A percentile compares a stretch with the other conserved stretches of the same genome.
Evolutionary conservation across 1,139 yeast species (phyloP).

Genomic region (Chernovozyma sophiae-reginae): DNA sequence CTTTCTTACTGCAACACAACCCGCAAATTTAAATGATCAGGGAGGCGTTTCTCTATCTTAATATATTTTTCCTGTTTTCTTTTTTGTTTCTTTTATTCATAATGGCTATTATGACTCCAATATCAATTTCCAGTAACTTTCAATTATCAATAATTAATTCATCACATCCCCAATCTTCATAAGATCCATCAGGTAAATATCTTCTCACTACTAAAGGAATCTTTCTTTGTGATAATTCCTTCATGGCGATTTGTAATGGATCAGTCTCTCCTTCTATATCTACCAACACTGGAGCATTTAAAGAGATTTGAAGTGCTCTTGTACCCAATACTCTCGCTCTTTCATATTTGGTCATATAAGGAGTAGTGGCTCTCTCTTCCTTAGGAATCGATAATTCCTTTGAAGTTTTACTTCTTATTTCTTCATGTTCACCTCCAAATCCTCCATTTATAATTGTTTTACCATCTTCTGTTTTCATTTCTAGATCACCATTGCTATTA

Average conservation of each 20-base stretch:
- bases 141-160: slow-evolving; percentile 88
- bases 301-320: slow-evolving; percentile 90
- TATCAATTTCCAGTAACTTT: slow-evolving; percentile 8
- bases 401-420: slow-evolving; percentile 57
- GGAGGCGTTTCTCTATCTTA: neutral
- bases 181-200: slow-evolving; percentile 94
- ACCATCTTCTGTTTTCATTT: slow-evolving; percentile 68
- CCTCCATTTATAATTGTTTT: slow-evolving; percentile 69
- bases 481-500: slow-evolving; percentile 34
- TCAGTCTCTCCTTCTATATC: slow-evolving; percentile 99
- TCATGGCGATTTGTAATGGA: slow-evolving; percentile 97
- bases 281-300: slow-evolving; percentile 97
- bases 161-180: slow-evolving; percentile 99
- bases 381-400: slow-evolving; percentile 85
- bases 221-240: slow-evolving; percentile 90
- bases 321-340: slow-evolving; percentile 96
- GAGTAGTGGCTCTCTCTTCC: slow-evolving; percentile 89
- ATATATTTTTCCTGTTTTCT: neutral
- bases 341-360: slow-evolving; percentile 98
- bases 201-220: slow-evolving; percentile 94
- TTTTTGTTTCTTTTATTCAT: neutral
- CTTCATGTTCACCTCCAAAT: slow-evolving; percentile 49
- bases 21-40: neutral
- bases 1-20: too few species aligned
- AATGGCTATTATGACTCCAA: neutral